Conservation (phyloP, 768 basidiomycete genomes). For the Russula dissimulans region DNA sequence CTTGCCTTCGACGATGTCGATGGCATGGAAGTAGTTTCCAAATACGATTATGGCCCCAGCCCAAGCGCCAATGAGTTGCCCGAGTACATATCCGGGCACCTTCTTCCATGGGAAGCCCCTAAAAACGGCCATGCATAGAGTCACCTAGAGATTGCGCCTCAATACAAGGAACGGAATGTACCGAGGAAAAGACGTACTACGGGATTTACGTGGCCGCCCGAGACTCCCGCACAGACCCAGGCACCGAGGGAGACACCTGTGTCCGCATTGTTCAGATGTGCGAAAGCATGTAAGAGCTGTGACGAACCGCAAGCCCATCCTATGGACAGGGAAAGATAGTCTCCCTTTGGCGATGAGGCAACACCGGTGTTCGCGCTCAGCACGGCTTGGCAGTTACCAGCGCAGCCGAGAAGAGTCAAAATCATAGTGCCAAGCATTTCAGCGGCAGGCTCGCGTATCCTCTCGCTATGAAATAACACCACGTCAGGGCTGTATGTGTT, state of each 20-base stretch:
- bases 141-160: constrained; percentile 37
- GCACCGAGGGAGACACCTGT: constrained; percentile 53
- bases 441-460: constrained; percentile 22
- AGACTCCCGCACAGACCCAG: constrained; percentile 50
- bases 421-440: constrained; percentile 25
- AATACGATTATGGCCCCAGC: constrained; percentile 51
- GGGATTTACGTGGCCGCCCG: constrained; percentile 53
- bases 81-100: constrained; percentile 59
- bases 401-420: constrained; percentile 20
- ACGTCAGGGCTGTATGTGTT: too few species aligned
- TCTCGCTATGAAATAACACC: background rate
- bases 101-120: constrained; percentile 75
- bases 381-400: constrained; percentile 21
- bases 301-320: constrained; percentile 22
- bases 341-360: constrained; percentile 21
- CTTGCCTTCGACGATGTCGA: constrained; percentile 55
- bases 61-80: constrained; percentile 54
- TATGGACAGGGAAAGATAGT: constrained; percentile 15
- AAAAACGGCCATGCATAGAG: constrained; percentile 56
- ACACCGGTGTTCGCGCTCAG: constrained; percentile 19
- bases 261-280: background rate
- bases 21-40: constrained; percentile 58
- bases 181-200: constrained; percentile 19
- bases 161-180: background rate
- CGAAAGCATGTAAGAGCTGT: background rate